Evolutionary conservation across 768 basidiomycete species (phyloP).

Genomic region (Pisolithus microcarpus): DNA sequence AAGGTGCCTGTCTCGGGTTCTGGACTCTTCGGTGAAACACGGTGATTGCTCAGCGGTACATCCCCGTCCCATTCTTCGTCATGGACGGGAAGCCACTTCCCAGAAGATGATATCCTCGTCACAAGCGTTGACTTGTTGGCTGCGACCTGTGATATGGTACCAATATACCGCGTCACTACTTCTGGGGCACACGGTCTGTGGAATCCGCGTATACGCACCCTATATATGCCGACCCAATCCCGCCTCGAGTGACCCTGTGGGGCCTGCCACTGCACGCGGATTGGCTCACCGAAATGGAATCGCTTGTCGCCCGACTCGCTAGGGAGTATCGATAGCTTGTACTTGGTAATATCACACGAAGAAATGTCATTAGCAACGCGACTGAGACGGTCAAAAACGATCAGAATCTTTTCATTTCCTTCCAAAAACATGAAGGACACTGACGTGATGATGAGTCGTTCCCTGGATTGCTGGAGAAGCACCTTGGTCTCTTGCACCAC

Average conservation of each 20-base stretch:
- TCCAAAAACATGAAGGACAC: conserved; percentile 21
- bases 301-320: conserved; percentile 44
- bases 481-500: conserved; percentile 92
- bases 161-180: not conserved
- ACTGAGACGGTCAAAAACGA: conserved; percentile 27
- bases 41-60: conserved; percentile 45
- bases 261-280: conserved; percentile 80
- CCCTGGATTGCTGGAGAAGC: conserved; percentile 83
- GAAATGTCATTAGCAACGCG: conserved; percentile 80
- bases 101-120: conserved; percentile 78
- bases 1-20: conserved; percentile 56
- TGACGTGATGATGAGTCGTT: conserved; percentile 87
- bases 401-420: not conserved
- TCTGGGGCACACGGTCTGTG: not conserved
- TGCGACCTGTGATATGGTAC: conserved; percentile 48
- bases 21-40: conserved; percentile 27
- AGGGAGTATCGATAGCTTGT: conserved; percentile 57
- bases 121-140: conserved; percentile 80
- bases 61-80: conserved; percentile 93
- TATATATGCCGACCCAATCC: conserved; percentile 95
- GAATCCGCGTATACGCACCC: conserved; percentile 35
- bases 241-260: conserved; percentile 79
- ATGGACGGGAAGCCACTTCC: conserved; percentile 90
- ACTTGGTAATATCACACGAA: conserved; percentile 72
- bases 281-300: conserved; percentile 89